Conservation (phyloP, 1,284 basidiomycete genomes). For the Cutaneotrichosporon cavernicola region DNA sequence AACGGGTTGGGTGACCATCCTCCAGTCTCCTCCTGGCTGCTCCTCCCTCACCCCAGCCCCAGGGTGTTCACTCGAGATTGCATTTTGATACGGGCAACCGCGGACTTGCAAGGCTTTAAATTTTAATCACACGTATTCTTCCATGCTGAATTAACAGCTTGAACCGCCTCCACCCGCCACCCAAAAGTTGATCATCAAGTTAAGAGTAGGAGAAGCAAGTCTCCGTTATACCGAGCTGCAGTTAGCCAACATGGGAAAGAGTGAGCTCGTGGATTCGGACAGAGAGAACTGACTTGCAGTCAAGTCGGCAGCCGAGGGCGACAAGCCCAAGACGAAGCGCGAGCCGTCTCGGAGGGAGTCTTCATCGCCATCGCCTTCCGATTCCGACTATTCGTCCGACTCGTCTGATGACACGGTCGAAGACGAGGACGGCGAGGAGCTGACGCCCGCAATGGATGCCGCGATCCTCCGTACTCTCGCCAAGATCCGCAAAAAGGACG, state of each 20-base stretch:
- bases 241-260: slow-evolving; percentile 14
- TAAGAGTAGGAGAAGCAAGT: background rate
- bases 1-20: background rate
- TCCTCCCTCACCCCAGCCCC: background rate
- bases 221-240: background rate
- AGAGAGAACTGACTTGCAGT: background rate
- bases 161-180: slow-evolving; percentile 14
- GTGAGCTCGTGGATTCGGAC: background rate
- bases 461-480: slow-evolving; percentile 90
- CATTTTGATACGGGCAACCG: slow-evolving; percentile 1
- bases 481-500: slow-evolving; percentile 79
- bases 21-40: background rate
- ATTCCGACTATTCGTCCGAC: slow-evolving; percentile 32
- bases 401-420: slow-evolving; percentile 68
- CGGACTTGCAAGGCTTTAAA: background rate
- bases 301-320: slow-evolving; percentile 4
- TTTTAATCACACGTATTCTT: slow-evolving; percentile 1
- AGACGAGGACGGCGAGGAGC: slow-evolving; percentile 92
- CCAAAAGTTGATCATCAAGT: slow-evolving; percentile 20
- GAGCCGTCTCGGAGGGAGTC: slow-evolving; percentile 12
- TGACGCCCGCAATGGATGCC: slow-evolving; percentile 90
- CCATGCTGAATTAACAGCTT: background rate
- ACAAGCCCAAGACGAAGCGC: slow-evolving; percentile 10
- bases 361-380: slow-evolving; percentile 10
- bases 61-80: background rate